phyloP scores from a whole-genome alignment of 1,139 yeast species.

The Yamadazyma songkhlaensis region DNA sequence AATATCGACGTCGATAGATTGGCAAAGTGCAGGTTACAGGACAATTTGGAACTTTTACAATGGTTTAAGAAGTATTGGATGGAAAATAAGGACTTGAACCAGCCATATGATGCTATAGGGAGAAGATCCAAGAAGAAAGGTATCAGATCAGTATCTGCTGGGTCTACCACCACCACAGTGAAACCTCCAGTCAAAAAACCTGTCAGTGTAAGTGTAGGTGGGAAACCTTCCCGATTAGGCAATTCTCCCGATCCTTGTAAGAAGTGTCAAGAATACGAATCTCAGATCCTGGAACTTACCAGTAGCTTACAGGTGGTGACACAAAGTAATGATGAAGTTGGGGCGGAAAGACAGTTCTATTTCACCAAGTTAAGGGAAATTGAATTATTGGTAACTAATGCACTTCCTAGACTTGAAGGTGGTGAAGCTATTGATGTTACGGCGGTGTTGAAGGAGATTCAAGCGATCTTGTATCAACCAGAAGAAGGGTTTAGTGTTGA shows the following conservation, averaged over 20 bases:
- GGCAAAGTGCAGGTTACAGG: constrained; percentile 87
- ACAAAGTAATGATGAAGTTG: constrained; percentile 6
- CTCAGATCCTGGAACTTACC: constrained; percentile 11
- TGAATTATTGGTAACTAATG: constrained; percentile 72
- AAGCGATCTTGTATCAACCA: constrained; percentile 73
- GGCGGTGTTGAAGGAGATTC: constrained; percentile 59
- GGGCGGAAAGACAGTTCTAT: constrained; percentile 76
- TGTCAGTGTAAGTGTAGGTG: not conserved
- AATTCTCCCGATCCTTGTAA: not conserved
- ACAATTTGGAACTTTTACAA: constrained; percentile 88
- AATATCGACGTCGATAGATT: constrained; percentile 78
- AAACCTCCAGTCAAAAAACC: not conserved
- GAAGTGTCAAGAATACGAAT: not conserved
- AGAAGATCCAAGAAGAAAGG: constrained; percentile 18
- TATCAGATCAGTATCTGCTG: not conserved
- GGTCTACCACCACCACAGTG: not conserved
- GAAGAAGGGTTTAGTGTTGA: constrained; percentile 68
- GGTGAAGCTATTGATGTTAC: constrained; percentile 28
- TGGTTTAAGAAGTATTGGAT: constrained; percentile 88
- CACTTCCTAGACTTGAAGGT: constrained; percentile 22
- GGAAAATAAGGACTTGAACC: constrained; percentile 59
- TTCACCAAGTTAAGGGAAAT: constrained; percentile 86
- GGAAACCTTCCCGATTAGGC: not conserved
- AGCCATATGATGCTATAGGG: constrained; percentile 59
- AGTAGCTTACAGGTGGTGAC: constrained; percentile 23